Evolutionary conservation across 257 asterid genomes (phyloP), one percentile per base, ranked within the genome.

Genomic region (Schizonepeta tenuifolia): DNA sequence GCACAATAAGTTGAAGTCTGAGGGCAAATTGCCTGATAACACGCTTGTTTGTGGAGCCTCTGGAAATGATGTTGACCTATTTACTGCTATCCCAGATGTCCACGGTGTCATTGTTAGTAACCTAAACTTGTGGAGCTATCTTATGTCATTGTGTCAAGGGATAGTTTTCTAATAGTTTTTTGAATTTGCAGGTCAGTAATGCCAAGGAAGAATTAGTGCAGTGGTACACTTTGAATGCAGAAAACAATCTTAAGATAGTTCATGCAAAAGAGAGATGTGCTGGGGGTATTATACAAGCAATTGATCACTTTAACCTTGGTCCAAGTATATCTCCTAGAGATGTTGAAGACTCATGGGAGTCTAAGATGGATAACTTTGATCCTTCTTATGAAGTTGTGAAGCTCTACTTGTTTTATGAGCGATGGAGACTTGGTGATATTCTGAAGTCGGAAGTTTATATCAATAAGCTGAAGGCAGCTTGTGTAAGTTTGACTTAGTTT

Each of bases 31-130:
- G 36, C 99, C 99, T 35, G 71, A 68, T 51, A 95, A 88, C 77
- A 95, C 99, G 21, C 96, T 95, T 81, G 99, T 85, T 70, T 95
- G 98, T 65, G 97, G 99, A 18, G 99, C 92, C 80, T 95, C 99
- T 9, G 99, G 99, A 69, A 95, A 95, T 75, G 99, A 92, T 71
- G 98, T 98, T 18, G 99, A 95, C 49, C 76, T 95, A 49, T 95
- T 92, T 67, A 90, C n/a, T n/a, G n/a, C 87, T 74, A 88, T 95
- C 71, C 96, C 99, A 21, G 98, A 86, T 31, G 97, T 91, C 24
- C 81, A 92, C 71, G 99, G 99, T 44, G 97, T 92, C 80, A 95
- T 95, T 98, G 99, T 95, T 51, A 78, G 97, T 78, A 38, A 58
- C 78, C 69, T 49, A 55, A 58, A 17, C 17, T n/a, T 62, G 51